Conservation (phyloP, 371 early-diverging fungal species). For the Mucor circinelloides region DNA sequence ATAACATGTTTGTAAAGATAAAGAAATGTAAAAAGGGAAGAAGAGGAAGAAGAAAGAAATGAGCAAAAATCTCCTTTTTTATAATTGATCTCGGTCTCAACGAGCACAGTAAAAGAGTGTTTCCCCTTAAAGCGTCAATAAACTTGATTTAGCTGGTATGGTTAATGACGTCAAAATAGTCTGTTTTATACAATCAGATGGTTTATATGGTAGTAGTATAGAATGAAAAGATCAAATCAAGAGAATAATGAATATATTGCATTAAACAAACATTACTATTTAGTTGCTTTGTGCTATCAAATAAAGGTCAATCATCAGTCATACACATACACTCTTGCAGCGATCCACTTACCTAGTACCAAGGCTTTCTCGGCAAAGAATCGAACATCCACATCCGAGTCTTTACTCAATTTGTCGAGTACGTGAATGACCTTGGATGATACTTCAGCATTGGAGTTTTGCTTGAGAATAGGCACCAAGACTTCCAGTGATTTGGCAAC, state of each 20-base stretch:
- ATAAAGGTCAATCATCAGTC: background rate
- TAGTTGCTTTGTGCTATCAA: slow-evolving; percentile 1
- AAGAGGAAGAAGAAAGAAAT: slow-evolving; percentile 6
- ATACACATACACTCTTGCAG: background rate
- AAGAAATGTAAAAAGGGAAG: background rate
- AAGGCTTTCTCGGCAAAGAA: slow-evolving; percentile 89
- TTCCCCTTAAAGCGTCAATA: background rate
- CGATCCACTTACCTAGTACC: slow-evolving; percentile 41
- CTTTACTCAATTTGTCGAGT: slow-evolving; percentile 80
- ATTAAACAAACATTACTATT: background rate
- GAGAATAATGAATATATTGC: background rate
- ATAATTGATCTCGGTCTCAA: background rate
- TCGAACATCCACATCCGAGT: slow-evolving; percentile 91
- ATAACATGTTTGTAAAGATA: slow-evolving; percentile 7
- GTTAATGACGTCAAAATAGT: background rate
- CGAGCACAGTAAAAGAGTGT: background rate
- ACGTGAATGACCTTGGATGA: slow-evolving; percentile 77
- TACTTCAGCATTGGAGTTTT: slow-evolving; percentile 59
- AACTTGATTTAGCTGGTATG: background rate
- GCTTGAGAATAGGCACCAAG: slow-evolving; percentile 78
- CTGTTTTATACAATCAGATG: background rate
- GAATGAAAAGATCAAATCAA: background rate
- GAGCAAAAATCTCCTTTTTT: background rate
- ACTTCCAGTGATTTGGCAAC: slow-evolving; percentile 94
- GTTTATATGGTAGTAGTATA: background rate